phyloP scores from a whole-genome alignment of 176 grass and related monocot species.

The Triticum urartu region DNA sequence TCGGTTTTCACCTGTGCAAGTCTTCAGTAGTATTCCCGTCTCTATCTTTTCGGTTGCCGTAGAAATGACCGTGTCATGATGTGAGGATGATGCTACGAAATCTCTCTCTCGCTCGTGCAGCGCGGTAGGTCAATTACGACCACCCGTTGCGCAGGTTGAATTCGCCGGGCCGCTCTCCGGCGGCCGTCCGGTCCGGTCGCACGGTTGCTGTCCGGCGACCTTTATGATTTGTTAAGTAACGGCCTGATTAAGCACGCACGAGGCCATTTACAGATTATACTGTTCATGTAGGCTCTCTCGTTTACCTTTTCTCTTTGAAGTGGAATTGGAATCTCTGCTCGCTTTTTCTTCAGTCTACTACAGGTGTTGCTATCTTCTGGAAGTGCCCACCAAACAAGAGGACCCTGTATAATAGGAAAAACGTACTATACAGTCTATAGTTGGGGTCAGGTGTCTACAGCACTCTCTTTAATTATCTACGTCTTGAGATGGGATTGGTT shows the following conservation, averaged over 20 bases:
- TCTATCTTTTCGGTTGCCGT: too few relatives aligned
- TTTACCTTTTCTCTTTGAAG: not conserved
- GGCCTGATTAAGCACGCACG: conserved; percentile 14
- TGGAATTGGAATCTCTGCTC: not conserved
- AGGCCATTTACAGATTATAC: not conserved
- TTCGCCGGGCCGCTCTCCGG: conserved; percentile 19
- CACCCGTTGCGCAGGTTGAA: not conserved
- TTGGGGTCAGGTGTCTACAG: too few relatives aligned
- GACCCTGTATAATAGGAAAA: too few relatives aligned
- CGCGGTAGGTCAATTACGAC: not conserved
- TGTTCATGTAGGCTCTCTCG: not conserved
- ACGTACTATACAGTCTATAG: too few relatives aligned
- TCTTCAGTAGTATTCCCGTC: not conserved
- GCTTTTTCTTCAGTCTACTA: not conserved
- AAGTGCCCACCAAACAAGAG: not conserved
- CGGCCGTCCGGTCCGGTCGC: not conserved
- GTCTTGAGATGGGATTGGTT: too few relatives aligned
- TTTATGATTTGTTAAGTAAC: not conserved
- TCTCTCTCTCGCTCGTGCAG: not conserved
- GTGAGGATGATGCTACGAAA: conserved; percentile 10
- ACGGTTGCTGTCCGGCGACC: conserved; percentile 14
- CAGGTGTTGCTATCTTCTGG: not conserved
- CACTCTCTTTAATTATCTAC: too few relatives aligned
- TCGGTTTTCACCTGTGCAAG: not conserved
- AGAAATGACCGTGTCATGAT: conserved; percentile 19